These are phyloP conservation scores for Rhodomyrtus tomentosa DNA, from an alignment of 345 rosid genomes.

Conservation along the genomic window DNA sequence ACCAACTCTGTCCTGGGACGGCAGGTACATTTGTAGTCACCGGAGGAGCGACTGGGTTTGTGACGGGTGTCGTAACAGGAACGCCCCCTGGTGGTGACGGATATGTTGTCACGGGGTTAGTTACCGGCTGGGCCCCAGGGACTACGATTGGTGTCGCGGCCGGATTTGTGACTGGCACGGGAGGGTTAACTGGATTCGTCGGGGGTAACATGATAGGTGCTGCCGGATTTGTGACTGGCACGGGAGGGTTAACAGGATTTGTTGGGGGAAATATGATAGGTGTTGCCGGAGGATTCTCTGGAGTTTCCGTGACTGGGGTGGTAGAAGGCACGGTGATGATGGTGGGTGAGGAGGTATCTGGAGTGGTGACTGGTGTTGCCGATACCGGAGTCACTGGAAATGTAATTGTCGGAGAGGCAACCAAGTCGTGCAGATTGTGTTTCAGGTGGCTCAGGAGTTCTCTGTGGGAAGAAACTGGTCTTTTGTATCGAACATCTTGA, in stretches of 20 bases:
- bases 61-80: conserved; percentile 28
- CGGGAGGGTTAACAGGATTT: background rate
- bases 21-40: conserved; percentile 50
- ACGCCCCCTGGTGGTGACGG: conserved; percentile 40
- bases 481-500: background rate
- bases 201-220: conserved; percentile 30
- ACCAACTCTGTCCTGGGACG: conserved; percentile 77
- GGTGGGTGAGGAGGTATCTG: conserved; percentile 37
- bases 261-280: conserved; percentile 25
- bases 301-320: conserved; percentile 28
- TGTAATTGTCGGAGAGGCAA: conserved; percentile 21
- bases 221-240: conserved; percentile 35
- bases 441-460: conserved; percentile 12
- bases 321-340: conserved; percentile 46
- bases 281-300: conserved; percentile 24
- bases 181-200: background rate
- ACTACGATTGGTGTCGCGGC: conserved; percentile 25
- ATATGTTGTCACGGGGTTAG: conserved; percentile 65
- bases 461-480: conserved; percentile 18
- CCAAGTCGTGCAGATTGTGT: conserved; percentile 22
- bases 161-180: conserved; percentile 36
- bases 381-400: conserved; percentile 18
- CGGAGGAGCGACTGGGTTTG: conserved; percentile 43
- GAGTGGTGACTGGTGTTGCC: conserved; percentile 21
- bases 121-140: conserved; percentile 43